These are phyloP conservation scores for Drechslera avenae DNA, from an alignment of 2,329 filamentous ascomycete genomes.

Conservation along the genomic window DNA sequence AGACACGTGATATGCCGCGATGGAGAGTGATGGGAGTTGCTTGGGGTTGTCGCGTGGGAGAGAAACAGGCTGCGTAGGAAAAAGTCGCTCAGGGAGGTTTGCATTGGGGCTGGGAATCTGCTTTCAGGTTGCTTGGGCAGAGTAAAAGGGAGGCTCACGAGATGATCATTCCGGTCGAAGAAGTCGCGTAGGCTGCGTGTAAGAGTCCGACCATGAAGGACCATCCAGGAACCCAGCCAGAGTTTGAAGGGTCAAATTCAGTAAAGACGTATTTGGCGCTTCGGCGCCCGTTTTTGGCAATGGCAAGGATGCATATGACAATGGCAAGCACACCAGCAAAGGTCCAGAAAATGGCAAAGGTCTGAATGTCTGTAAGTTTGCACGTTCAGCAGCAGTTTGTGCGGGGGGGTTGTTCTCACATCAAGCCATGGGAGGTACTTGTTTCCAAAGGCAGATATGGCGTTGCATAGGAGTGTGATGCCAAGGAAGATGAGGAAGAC, in stretches of 20 bases:
- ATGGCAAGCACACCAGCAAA: constrained; percentile 72
- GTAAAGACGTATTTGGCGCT: constrained; percentile 67
- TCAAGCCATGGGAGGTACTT: constrained; percentile 65
- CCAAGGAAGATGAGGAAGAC: constrained; percentile 57
- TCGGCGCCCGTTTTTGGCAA: constrained; percentile 71
- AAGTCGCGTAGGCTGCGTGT: constrained; percentile 75
- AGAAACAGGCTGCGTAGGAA: constrained; percentile 18
- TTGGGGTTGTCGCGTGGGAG: constrained; percentile 22
- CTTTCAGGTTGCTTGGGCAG: constrained; percentile 40
- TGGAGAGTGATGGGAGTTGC: constrained; percentile 18
- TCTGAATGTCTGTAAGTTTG: constrained; percentile 53
- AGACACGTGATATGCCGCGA: constrained; percentile 25
- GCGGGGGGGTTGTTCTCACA: constrained; percentile 57
- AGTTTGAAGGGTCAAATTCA: constrained; percentile 67
- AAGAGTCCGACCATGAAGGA: constrained; percentile 74
- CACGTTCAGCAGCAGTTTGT: constrained; percentile 16
- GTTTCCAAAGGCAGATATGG: constrained; percentile 59
- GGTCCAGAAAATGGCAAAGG: constrained; percentile 75
- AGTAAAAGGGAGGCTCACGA: constrained; percentile 59
- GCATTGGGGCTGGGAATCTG: constrained; percentile 22
- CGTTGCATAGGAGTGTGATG: constrained; percentile 57
- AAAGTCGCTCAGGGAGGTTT: constrained; percentile 26
- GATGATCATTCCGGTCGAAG: constrained; percentile 79
- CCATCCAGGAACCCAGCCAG: constrained; percentile 74
- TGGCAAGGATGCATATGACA: constrained; percentile 64